Percentiles rank a stretch among this genome's conserved stretches.
Conservation (phyloP, 2,329 filamentous ascomycete genomes). For the Colletotrichum costaricense region DNA sequence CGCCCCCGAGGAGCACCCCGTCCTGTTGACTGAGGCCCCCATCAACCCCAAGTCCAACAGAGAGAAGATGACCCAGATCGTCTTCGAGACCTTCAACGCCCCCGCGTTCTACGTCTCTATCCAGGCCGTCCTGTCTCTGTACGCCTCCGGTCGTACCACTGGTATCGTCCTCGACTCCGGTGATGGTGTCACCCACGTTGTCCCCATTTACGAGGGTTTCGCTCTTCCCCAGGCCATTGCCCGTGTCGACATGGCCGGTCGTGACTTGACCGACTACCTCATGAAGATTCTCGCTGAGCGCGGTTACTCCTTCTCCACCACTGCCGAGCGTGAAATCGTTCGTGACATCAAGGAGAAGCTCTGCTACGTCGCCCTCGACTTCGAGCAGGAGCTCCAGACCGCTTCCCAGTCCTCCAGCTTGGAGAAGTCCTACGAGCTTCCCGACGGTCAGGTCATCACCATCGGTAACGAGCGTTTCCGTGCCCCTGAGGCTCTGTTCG, state of each 20-base stretch:
- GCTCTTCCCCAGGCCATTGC: constrained; percentile 99
- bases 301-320: constrained; percentile 99
- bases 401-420: constrained; percentile 98
- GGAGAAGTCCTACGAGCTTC: constrained; percentile 99
- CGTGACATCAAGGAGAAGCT: constrained; percentile 99
- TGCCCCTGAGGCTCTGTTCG: constrained; percentile 99
- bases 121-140: constrained; percentile 98
- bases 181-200: constrained; percentile 99
- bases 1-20: constrained; percentile 99
- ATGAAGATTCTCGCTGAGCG: constrained; percentile 99
- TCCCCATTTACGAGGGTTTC: constrained; percentile 99
- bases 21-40: constrained; percentile 97
- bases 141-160: constrained; percentile 99
- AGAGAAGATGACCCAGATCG: constrained; percentile 99
- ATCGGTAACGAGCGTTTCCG: constrained; percentile 99
- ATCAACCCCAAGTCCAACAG: constrained; percentile 99
- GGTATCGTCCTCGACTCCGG: constrained; percentile 99
- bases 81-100: constrained; percentile 99
- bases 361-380: constrained; percentile 99
- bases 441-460: constrained; percentile 99
- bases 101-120: constrained; percentile 99
- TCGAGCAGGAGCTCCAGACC: constrained; percentile 99
- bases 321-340: constrained; percentile 99
- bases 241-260: constrained; percentile 99
- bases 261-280: constrained; percentile 99